phyloP scores from a whole-genome alignment of 2,329 filamentous ascomycete genomes.

The Alternaria angustiovoidea region DNA sequence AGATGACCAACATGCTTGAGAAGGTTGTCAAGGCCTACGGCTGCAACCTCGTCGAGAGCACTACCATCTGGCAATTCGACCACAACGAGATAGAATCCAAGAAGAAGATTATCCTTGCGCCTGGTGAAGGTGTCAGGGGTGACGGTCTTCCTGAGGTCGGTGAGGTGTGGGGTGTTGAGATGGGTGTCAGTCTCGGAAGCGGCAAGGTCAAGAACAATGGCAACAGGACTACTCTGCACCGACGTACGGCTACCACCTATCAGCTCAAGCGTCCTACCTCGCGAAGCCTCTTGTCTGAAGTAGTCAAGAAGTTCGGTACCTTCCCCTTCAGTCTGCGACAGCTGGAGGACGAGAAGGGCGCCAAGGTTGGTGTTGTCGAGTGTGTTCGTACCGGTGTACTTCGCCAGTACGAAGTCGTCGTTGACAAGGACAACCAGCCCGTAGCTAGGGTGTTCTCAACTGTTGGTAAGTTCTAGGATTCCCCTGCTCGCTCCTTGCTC shows the following conservation, averaged over 20 bases:
- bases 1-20: constrained; percentile 87
- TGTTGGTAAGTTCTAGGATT: constrained; percentile 82
- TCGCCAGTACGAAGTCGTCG: constrained; percentile 94
- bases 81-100: constrained; percentile 96
- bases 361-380: constrained; percentile 95
- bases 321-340: constrained; percentile 99
- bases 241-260: constrained; percentile 90
- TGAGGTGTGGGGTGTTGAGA: constrained; percentile 97
- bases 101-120: constrained; percentile 97
- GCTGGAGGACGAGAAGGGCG: constrained; percentile 93
- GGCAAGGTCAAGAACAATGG: constrained; percentile 95
- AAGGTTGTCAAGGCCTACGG: constrained; percentile 92
- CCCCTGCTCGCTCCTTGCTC: constrained; percentile 4
- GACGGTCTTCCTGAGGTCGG: constrained; percentile 88
- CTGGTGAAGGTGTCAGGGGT: constrained; percentile 85
- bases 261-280: constrained; percentile 93
- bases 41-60: constrained; percentile 94
- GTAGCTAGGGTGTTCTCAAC: constrained; percentile 91
- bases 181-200: constrained; percentile 86
- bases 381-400: constrained; percentile 93
- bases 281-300: constrained; percentile 89
- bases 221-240: constrained; percentile 87
- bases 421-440: constrained; percentile 86
- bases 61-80: constrained; percentile 95
- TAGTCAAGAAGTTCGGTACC: constrained; percentile 94